Percentiles rank a stretch among this genome's conserved stretches.
Evolutionary conservation across 352 stramenopile genomes (phyloP).

Genomic region (Globisporangium irregulare): DNA sequence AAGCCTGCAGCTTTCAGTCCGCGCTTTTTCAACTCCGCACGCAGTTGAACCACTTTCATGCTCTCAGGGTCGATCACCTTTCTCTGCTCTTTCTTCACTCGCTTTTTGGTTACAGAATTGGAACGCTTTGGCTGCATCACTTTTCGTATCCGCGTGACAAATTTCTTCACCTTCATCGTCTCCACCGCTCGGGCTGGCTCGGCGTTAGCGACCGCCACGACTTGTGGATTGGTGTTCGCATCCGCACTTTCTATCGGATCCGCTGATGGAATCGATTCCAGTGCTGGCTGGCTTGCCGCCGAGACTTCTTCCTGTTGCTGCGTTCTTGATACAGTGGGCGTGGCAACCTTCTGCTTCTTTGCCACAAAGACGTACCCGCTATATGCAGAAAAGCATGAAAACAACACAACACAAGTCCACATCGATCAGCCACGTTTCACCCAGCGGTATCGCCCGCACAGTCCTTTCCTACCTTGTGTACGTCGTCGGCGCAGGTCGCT

Average conservation of each 20-base stretch:
- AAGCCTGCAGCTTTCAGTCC: conserved; percentile 47
- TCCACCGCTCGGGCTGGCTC: neutral
- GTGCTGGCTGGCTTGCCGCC: neutral
- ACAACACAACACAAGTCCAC: neutral
- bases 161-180: conserved; percentile 15
- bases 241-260: neutral
- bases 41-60: conserved; percentile 55
- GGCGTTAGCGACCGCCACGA: neutral
- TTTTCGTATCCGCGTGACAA: conserved; percentile 41
- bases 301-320: neutral
- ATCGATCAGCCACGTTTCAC: neutral
- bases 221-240: neutral
- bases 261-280: neutral
- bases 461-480: conserved; percentile 19
- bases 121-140: conserved; percentile 25
- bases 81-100: conserved; percentile 21
- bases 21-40: conserved; percentile 54
- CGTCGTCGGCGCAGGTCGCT: conserved; percentile 13
- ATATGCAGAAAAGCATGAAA: conserved; percentile 1
- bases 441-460: neutral
- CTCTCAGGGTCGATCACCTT: conserved; percentile 26
- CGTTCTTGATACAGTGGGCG: conserved; percentile 1
- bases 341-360: conserved; percentile 14
- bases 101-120: conserved; percentile 9
- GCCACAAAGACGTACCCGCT: conserved; percentile 17